Evolutionary conservation across 371 early-diverging fungal genomes (phyloP), one percentile per base, ranked within the genome.

Genomic region (Mucor mucedo): DNA sequence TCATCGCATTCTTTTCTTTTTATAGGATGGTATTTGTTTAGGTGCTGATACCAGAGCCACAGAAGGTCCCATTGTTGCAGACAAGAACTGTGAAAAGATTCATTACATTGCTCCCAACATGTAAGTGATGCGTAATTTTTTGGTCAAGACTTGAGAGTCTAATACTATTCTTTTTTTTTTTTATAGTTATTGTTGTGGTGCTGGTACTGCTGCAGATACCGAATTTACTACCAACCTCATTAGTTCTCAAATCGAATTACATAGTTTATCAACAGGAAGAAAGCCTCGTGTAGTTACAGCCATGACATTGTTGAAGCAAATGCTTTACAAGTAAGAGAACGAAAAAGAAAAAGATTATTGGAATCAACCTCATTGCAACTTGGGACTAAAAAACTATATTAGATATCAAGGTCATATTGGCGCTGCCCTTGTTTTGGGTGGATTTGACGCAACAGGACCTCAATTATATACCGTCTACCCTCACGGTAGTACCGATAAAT

Each of bases 21-120:
- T 39, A 55, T 60, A 93, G 91, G 96, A 94, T 74, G 99, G 99
- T 48, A 82, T 99, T 55, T 91, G 97, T n/a, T 88, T 99, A 47
- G 99, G 98, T 33, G 99, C 99, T 42, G 99, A 99, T 81, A 99
- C 99, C 16, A 87, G 99, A 72, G 96, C 99, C n/a, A 99, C 99
- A 13, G 91, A 89, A 56, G 99, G 99, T 5, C 91, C 97, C 30
- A 96, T 99, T 73, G 99, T 99, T 13, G 97, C 98, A 11, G 98
- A 99, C 85, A 99, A 99, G 84, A 98, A 99, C 84, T 98, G 99
- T 82, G 91, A 91, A 77, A 99, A 99, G 88, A 97, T 99, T 63
- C 99, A 99, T 79, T 95, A 95, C 71, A 86, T 99, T 62, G 93
- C 98, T 50, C 98, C 98, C 69, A 99, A 99, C 83, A 99, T 99